Evolutionary conservation across 345 rosid species (phyloP).

Genomic region (Gossypium stocksii): DNA sequence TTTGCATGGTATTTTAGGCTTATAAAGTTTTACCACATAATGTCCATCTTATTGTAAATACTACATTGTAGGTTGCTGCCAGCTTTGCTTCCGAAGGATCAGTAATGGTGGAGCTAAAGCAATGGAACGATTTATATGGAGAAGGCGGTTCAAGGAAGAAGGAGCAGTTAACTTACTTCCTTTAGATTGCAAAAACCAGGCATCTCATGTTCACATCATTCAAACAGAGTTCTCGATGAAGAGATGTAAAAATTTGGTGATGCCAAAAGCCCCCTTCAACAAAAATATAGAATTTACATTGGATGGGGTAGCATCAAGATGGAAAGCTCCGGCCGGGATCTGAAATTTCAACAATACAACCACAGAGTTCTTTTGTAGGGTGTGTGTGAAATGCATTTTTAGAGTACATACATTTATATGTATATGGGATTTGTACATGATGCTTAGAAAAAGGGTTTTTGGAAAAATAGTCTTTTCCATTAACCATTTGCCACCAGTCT

Average conservation of each 20-base stretch:
- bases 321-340: neutral
- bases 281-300: neutral
- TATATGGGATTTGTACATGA: conserved; percentile 7
- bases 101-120: conserved; percentile 71
- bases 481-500: conserved; percentile 7
- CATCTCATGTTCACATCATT: neutral
- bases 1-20: no score
- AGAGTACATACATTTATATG: neutral
- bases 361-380: neutral
- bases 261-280: neutral
- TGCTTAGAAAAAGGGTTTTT: neutral
- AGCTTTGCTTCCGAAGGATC: conserved; percentile 85
- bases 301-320: neutral
- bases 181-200: conserved; percentile 31
- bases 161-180: conserved; percentile 77
- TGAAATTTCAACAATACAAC: neutral
- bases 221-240: neutral
- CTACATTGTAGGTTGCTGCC: conserved; percentile 64
- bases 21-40: neutral
- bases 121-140: conserved; percentile 87
- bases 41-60: neutral
- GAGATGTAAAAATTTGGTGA: conserved; percentile 2
- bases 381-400: neutral
- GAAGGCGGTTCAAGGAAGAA: conserved; percentile 96
- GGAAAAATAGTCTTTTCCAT: neutral